Conservation (phyloP, 495 filamentous ascomycete species). For the Hypomontagnella submonticulosa region DNA sequence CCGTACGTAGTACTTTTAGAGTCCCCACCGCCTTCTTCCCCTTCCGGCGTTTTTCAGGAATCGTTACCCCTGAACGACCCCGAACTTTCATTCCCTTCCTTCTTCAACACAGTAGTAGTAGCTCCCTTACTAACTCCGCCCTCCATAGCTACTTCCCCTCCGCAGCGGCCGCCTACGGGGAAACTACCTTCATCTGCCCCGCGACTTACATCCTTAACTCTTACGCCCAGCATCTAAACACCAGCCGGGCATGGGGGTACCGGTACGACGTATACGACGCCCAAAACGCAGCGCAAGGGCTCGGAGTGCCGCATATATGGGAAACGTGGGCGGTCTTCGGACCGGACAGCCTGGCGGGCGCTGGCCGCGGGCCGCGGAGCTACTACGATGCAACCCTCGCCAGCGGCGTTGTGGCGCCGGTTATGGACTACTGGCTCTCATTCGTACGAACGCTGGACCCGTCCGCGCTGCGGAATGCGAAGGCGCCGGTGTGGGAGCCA, state of each 20-base stretch:
- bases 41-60: conserved; percentile 6
- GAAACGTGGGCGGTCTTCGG: conserved; percentile 58
- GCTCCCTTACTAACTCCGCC: too few relatives aligned
- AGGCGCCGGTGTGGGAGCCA: conserved; percentile 48
- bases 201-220: conserved; percentile 50
- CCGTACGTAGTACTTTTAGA: not conserved
- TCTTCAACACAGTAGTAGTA: too few relatives aligned
- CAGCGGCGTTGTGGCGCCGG: conserved; percentile 45
- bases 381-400: conserved; percentile 51
- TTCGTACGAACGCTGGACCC: conserved; percentile 56
- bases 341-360: conserved; percentile 46
- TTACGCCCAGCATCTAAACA: conserved; percentile 10
- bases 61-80: too few relatives aligned
- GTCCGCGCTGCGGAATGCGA: conserved; percentile 35
- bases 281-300: conserved; percentile 32
- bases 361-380: conserved; percentile 31
- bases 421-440: conserved; percentile 57
- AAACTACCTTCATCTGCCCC: conserved; percentile 73
- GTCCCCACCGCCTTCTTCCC: conserved; percentile 33
- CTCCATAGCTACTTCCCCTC: conserved; percentile 39
- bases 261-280: conserved; percentile 48
- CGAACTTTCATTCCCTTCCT: too few relatives aligned
- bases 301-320: conserved; percentile 52
- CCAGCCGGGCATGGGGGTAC: conserved; percentile 44
- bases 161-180: conserved; percentile 65